Base-by-base conservation (phyloP, 495 filamentous ascomycete species). In the Acidiella bohemica region DNA sequence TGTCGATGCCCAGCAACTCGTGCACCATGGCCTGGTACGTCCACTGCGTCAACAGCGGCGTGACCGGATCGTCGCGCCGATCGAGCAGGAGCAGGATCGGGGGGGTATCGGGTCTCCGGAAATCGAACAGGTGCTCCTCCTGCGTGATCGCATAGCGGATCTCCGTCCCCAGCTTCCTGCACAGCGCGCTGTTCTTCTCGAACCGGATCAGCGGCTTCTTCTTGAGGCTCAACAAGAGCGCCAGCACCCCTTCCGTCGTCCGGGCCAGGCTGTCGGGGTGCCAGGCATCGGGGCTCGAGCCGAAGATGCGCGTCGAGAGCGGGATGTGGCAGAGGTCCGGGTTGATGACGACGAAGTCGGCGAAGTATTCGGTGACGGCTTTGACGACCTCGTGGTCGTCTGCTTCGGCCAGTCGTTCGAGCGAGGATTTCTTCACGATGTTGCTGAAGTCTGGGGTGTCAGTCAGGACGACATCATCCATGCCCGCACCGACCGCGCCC, bases 11-110 rank as follows among this genome's bases (percentile, higher is more conserved):
- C 24, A 96, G 70, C 18, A 95, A 62, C 48, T 96, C 90, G 55
- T 97, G 90, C 1, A 96, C 92, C 90, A 96, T 96, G 7, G 92
- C 92, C 59, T 96, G 90, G 57, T 97, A 97, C 21, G 90, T 96
- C 90, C 90, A 97, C 57, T 97, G 90, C 8, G 83, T 92, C 32
- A 97, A 70, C 19, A 97, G 61, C 0, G 90, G 90, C n/a, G 90
- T 97, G 29, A 95, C 78, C 1, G 90, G 92, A 49, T 97, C 90
- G 58, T 95, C 87, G 58, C 90, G 73, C 23, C 90, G 75, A 61
- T 97, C 90, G 13, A 96, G 60, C 36, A 97, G 75, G 36, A 97
- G 67, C 4, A 97, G 67, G 50, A 97, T 84, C 0, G 92, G 92
- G 1, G 92, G 82, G 2, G 90, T 97, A 61, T 97, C 90, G 34